A percentile compares a stretch with the other conserved stretches of the same genome.
Evolutionary conservation across 2,329 filamentous ascomycete species (phyloP).

Genomic region (Colletotrichum sp.): DNA sequence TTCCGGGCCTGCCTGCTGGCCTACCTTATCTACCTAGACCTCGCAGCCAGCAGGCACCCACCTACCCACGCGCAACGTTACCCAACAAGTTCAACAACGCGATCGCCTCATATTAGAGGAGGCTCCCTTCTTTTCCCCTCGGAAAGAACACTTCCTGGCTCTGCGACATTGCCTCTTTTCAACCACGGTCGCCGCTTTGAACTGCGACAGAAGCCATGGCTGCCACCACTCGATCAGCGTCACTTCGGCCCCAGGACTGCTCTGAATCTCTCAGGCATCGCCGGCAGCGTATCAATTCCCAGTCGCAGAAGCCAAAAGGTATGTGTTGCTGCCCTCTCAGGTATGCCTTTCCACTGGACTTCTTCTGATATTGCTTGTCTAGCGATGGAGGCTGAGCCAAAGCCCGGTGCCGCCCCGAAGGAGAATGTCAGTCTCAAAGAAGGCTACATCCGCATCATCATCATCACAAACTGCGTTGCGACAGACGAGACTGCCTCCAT

Average conservation of each 20-base stretch:
- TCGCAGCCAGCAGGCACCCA: background rate
- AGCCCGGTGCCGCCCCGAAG: background rate
- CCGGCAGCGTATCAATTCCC: background rate
- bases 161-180: background rate
- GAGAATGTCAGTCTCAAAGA: background rate
- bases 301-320: background rate
- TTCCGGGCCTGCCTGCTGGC: background rate
- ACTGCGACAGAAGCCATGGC: background rate
- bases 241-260: background rate
- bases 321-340: background rate
- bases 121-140: too few relatives aligned
- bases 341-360: background rate
- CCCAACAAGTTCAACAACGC: background rate
- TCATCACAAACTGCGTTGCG: background rate
- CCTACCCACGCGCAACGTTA: background rate
- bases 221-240: background rate
- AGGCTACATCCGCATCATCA: background rate
- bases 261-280: background rate
- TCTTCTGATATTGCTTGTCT: background rate
- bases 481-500: background rate
- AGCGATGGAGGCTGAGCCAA: background rate
- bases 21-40: background rate
- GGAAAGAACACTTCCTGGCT: background rate
- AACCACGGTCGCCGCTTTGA: background rate
- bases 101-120: background rate